A percentile compares a stretch with the other conserved stretches of the same genome.
Conservation (phyloP, 495 filamentous ascomycete genomes). For the Paragyromitra xinjiangensis region DNA sequence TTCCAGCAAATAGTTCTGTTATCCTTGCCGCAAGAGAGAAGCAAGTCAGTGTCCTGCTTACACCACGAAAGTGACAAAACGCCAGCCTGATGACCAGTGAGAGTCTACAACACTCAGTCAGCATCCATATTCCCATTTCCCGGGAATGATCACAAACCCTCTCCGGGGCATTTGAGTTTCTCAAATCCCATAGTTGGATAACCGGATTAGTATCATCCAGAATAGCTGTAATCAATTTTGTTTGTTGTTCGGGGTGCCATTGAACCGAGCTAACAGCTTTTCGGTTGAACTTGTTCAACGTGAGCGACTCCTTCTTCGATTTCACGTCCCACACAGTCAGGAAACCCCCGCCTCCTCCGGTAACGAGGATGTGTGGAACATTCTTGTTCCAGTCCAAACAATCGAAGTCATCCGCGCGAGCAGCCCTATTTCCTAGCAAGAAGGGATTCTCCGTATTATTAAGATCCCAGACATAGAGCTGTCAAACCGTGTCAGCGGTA, state of each 20-base stretch:
- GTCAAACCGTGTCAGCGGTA: slow-evolving; percentile 77
- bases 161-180: slow-evolving; percentile 95
- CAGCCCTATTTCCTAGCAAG: slow-evolving; percentile 84
- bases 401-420: slow-evolving; percentile 91
- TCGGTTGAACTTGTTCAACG: slow-evolving; percentile 87
- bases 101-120: slow-evolving; percentile 62
- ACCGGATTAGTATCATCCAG: slow-evolving; percentile 87
- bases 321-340: slow-evolving; percentile 99
- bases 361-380: slow-evolving; percentile 93
- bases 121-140: slow-evolving; percentile 12
- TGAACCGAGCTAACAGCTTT: slow-evolving; percentile 95
- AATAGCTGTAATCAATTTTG: slow-evolving; percentile 91
- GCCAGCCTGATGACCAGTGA: slow-evolving; percentile 89
- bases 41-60: slow-evolving; percentile 84
- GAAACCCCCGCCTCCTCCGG: slow-evolving; percentile 91
- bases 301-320: slow-evolving; percentile 93
- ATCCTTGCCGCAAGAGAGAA: slow-evolving; percentile 96
- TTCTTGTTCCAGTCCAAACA: slow-evolving; percentile 98
- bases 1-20: slow-evolving; percentile 97
- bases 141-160: slow-evolving; percentile 62
- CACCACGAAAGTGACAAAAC: slow-evolving; percentile 97
- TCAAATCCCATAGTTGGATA: slow-evolving; percentile 91
- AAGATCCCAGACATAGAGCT: slow-evolving; percentile 94
- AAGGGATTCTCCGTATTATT: slow-evolving; percentile 88
- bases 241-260: slow-evolving; percentile 90